Conservation (phyloP, 805 yeast genomes). For the Hanseniaspora jakobsenii region DNA sequence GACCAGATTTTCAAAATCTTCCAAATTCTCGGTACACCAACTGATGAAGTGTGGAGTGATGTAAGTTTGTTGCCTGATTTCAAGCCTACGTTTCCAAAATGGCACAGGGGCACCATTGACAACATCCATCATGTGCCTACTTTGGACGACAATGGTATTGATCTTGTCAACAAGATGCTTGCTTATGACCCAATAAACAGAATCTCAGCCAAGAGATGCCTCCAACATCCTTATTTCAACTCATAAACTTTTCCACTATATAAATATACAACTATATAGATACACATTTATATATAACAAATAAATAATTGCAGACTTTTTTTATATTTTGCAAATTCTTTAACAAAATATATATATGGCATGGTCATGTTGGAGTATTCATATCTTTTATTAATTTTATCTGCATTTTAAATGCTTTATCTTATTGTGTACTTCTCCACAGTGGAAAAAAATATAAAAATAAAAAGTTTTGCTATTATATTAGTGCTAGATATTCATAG, state of each 20-base stretch:
- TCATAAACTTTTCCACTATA: constrained; percentile 17
- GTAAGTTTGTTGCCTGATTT: constrained; percentile 80
- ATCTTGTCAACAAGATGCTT: constrained; percentile 63
- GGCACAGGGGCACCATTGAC: constrained; percentile 80
- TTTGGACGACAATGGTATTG: constrained; percentile 73
- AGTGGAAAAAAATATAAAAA: too few species aligned
- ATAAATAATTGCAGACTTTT: too few species aligned
- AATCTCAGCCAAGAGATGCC: constrained; percentile 87
- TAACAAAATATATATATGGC: too few species aligned
- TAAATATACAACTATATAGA: too few species aligned
- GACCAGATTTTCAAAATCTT: constrained; percentile 89
- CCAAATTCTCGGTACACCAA: constrained; percentile 91
- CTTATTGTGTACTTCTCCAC: too few species aligned
- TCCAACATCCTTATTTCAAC: constrained; percentile 56
- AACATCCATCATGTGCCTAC: constrained; percentile 50
- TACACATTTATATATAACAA: too few species aligned
- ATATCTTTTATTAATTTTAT: too few species aligned
- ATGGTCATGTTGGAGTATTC: too few species aligned
- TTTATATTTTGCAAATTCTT: too few species aligned
- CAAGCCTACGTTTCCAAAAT: constrained; percentile 69
- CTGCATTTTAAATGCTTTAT: too few species aligned
- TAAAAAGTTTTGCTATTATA: too few species aligned
- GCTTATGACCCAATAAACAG: constrained; percentile 88
- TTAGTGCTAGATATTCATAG: too few species aligned
- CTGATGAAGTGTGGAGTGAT: constrained; percentile 96